Evolutionary conservation across 106 monocot genomes (phyloP).

Genomic region (Allium cepa): DNA sequence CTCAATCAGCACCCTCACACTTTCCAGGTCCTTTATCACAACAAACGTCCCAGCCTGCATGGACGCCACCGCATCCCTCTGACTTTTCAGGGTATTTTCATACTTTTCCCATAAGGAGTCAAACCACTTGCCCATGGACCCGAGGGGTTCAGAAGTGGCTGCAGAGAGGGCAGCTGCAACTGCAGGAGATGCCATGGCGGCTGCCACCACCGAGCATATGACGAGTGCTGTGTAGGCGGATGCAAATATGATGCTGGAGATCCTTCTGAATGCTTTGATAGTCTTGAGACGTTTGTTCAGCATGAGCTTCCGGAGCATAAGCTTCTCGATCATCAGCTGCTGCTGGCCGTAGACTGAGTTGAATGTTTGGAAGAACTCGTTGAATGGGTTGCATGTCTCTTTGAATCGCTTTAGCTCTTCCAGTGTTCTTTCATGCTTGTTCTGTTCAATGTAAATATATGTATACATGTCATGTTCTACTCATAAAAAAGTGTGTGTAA

Average conservation of each 20-base stretch:
- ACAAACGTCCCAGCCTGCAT: slow-evolving; percentile 32
- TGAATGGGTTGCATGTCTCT: slow-evolving; percentile 32
- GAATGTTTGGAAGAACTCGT: slow-evolving; percentile 41
- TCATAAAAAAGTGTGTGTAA: no score
- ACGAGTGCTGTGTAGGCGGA: slow-evolving; percentile 29
- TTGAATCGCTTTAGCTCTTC: slow-evolving; percentile 36
- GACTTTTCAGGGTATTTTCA: slow-evolving; percentile 23
- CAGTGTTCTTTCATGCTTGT: slow-evolving; percentile 8
- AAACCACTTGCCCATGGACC: slow-evolving; percentile 52
- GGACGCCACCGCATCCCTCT: slow-evolving; percentile 27
- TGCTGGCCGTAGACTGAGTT: slow-evolving; percentile 37
- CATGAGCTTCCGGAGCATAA: slow-evolving; percentile 18
- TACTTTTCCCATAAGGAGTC: slow-evolving; percentile 39
- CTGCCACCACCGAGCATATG: slow-evolving; percentile 49
- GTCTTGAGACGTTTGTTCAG: slow-evolving; percentile 39
- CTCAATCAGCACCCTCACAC: slow-evolving; percentile 38
- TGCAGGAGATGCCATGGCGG: slow-evolving; percentile 41
- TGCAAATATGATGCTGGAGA: slow-evolving; percentile 36
- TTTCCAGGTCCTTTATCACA: slow-evolving; percentile 47
- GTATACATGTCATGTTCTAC: no score
- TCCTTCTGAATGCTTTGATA: slow-evolving; percentile 33
- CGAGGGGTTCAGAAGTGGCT: slow-evolving; percentile 25
- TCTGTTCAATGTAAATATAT: no score
- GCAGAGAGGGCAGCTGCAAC: slow-evolving; percentile 43
- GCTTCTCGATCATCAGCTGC: slow-evolving; percentile 23